A percentile compares a stretch with the other conserved stretches of the same genome.
phyloP scores from a whole-genome alignment of 2,329 filamentous ascomycete genomes.

The Colletotrichum sidae region DNA sequence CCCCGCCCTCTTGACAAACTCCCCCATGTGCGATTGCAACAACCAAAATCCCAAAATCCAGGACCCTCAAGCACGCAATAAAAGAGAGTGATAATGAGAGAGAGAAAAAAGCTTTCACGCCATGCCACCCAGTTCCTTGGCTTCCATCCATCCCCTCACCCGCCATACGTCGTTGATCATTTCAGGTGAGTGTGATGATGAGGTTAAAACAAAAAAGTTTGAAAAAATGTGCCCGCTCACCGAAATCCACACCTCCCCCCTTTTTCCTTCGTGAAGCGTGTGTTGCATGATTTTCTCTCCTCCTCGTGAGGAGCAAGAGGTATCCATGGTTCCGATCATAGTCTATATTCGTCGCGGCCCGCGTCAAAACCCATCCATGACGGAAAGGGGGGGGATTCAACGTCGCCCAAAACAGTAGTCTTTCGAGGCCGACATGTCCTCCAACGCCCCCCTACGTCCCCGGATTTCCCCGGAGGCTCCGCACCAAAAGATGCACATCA shows the following conservation, averaged over 20 bases:
- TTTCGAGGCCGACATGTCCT: not conserved
- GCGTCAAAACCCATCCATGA: slow-evolving; percentile 23
- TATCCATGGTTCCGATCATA: slow-evolving; percentile 27
- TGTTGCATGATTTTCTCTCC: slow-evolving; percentile 10
- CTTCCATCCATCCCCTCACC: not conserved
- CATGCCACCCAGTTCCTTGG: slow-evolving; percentile 32
- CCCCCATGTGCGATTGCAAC: not conserved
- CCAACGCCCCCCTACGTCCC: slow-evolving; percentile 4
- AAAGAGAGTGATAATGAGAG: slow-evolving; percentile 8
- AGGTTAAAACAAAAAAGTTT: not conserved
- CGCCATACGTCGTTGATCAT: slow-evolving; percentile 23
- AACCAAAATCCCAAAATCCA: slow-evolving; percentile 1
- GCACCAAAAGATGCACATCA: not conserved
- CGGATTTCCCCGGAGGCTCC: slow-evolving; percentile 13
- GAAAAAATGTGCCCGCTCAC: slow-evolving; percentile 1
- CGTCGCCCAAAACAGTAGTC: not conserved
- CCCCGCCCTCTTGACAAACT: not conserved
- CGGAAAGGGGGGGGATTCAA: not conserved
- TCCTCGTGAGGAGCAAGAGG: slow-evolving; percentile 19
- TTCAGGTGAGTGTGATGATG: slow-evolving; percentile 18
- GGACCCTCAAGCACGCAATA: not conserved
- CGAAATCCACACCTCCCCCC: slow-evolving; percentile 10
- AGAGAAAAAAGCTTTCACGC: slow-evolving; percentile 26
- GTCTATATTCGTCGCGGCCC: slow-evolving; percentile 32
- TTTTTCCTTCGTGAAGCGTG: slow-evolving; percentile 31